Evolutionary conservation across 73 alveolate genomes (phyloP).

Genomic region (Blepharisma stoltei): DNA sequence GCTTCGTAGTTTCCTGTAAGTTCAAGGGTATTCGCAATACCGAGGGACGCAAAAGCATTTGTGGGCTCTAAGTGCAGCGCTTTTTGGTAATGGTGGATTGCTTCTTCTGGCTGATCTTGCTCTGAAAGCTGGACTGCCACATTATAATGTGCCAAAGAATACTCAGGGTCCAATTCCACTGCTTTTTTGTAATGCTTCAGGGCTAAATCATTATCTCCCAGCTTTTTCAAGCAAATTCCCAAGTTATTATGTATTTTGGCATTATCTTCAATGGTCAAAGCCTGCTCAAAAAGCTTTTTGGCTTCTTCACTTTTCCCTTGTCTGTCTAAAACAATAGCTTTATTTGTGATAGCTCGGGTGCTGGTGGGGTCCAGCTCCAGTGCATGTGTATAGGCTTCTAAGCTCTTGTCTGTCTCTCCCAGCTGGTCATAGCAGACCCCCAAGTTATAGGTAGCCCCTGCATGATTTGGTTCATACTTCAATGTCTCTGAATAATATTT

Average conservation of each 20-base stretch:
- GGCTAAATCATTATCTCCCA: slow-evolving; percentile 61
- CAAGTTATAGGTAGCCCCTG: slow-evolving; percentile 53
- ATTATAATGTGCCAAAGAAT: slow-evolving; percentile 53
- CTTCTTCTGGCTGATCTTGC: slow-evolving; percentile 37
- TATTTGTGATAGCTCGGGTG: slow-evolving; percentile 48
- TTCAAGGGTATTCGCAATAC: slow-evolving; percentile 8
- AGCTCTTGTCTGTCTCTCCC: slow-evolving; percentile 48
- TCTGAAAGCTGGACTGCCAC: slow-evolving; percentile 50
- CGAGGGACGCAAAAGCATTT: slow-evolving; percentile 19
- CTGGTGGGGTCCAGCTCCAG: slow-evolving; percentile 49
- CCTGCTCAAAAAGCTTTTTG: slow-evolving; percentile 42
- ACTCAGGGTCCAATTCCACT: slow-evolving; percentile 66
- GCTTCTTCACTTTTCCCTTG: slow-evolving; percentile 60
- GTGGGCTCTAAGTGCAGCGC: slow-evolving; percentile 41
- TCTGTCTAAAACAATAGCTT: slow-evolving; percentile 58
- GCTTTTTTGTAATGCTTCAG: slow-evolving; percentile 55
- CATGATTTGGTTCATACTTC: slow-evolving; percentile 52
- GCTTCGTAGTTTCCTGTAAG: slow-evolving; percentile 9
- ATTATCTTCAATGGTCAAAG: slow-evolving; percentile 38
- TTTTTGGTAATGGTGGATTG: slow-evolving; percentile 40
- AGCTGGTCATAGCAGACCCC: slow-evolving; percentile 61
- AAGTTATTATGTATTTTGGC: slow-evolving; percentile 56
- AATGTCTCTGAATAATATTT: slow-evolving; percentile 43
- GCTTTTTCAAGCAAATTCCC: slow-evolving; percentile 59
- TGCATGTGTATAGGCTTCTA: slow-evolving; percentile 47